Evolutionary conservation across 495 filamentous ascomycete genomes (phyloP), one percentile per base, ranked within the genome.

Genomic region (Talaromyces ruber): DNA sequence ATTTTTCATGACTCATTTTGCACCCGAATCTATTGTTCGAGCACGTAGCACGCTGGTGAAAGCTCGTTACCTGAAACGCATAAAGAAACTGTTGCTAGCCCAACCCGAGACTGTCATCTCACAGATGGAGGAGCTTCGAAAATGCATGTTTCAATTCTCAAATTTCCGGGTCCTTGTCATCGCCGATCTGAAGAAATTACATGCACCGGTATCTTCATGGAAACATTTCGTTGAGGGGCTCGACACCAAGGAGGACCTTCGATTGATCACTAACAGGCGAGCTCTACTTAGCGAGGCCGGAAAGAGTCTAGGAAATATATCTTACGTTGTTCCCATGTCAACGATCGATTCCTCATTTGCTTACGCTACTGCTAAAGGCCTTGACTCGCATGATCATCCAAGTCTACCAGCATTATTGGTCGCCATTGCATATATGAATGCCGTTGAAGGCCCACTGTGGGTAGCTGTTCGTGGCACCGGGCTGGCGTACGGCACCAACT

Each of bases 371-470:
- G 82, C 84, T 50, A 81, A 81, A 21, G 94, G 94, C 45, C 84
- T 93, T 2, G 79, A 82, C 50, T 89, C 85, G 1, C 91, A 88
- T 68, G 79, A 83, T 47, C 86, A 96, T 66, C 90, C 91, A 1
- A 79, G 81, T 25, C 77, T 98, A 12, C 93, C 94, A 2, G 87
- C 95, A 2, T 78, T 94, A 54, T 81, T 96, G 64, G 91, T 98
- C 9, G 93, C 92, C 1, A 82, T 88, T 30, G 83, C 92, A 11
- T 98, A 96, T 72, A 88, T 99, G 63, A 93, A 97, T 65, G 86
- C 91, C 0, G 88, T 94, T 18, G 95, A 98, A 75, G 94, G 94
- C 2, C 95, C 94, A 5, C 83, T 98, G 24, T 98, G 93, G 92
- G 86, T 86, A 63, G 90, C 91, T 2, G 87, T 97, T 57, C 92